Percentiles rank a stretch among this genome's conserved stretches.
phyloP scores from a whole-genome alignment of 2,329 filamentous ascomycete species.

The Diaporthe eres region DNA sequence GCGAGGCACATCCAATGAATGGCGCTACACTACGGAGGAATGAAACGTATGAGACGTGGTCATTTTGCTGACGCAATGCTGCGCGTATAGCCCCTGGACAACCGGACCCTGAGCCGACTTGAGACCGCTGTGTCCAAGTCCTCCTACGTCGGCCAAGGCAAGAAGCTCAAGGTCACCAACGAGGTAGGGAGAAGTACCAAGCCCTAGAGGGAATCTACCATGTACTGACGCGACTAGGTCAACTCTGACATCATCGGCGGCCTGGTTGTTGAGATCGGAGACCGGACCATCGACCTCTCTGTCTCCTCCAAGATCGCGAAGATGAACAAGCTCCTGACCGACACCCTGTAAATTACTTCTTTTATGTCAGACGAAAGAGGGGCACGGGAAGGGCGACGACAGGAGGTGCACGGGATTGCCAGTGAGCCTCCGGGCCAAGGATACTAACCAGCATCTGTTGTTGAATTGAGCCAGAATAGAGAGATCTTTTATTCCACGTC shows the following conservation, averaged over 20 bases:
- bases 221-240: constrained; percentile 68
- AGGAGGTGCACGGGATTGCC: constrained; percentile 22
- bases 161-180: constrained; percentile 97
- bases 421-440: constrained; percentile 14
- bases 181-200: constrained; percentile 66
- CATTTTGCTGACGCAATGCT: constrained; percentile 45
- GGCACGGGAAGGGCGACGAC: not conserved
- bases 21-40: not conserved
- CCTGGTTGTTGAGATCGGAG: constrained; percentile 94
- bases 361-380: constrained; percentile 29
- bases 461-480: constrained; percentile 30
- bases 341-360: constrained; percentile 85
- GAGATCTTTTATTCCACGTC: constrained; percentile 26
- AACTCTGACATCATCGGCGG: constrained; percentile 96
- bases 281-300: constrained; percentile 97
- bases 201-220: not conserved
- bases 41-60: constrained; percentile 24
- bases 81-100: constrained; percentile 80
- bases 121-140: constrained; percentile 93
- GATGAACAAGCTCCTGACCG: constrained; percentile 99
- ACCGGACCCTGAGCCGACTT: constrained; percentile 86
- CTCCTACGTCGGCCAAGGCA: constrained; percentile 86
- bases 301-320: constrained; percentile 95
- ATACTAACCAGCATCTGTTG: constrained; percentile 39
- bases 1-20: not conserved